Conservation (phyloP, 2,329 filamentous ascomycete species). For the Boeremia lycopersici region DNA sequence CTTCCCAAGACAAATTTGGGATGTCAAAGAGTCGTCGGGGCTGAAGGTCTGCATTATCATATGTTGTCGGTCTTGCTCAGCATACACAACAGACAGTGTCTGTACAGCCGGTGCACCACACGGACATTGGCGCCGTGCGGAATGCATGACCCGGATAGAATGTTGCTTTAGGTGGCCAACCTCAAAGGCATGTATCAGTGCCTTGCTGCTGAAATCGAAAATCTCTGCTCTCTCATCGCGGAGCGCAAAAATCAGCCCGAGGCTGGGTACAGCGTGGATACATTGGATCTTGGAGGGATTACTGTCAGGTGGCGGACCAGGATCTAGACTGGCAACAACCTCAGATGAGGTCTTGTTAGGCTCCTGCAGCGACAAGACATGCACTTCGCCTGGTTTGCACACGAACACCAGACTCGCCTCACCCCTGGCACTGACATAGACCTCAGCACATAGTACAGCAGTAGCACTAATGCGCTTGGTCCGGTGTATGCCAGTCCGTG, state of each 20-base stretch:
- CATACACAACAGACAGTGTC: constrained; percentile 70
- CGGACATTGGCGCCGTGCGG: constrained; percentile 56
- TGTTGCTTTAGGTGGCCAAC: constrained; percentile 64
- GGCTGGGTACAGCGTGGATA: constrained; percentile 63
- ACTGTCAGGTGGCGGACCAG: constrained; percentile 42
- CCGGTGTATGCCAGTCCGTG: constrained; percentile 50
- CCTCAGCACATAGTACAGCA: constrained; percentile 34
- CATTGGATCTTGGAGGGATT: constrained; percentile 58
- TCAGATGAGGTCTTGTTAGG: constrained; percentile 37
- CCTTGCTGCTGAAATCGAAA: constrained; percentile 64
- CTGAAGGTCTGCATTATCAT: constrained; percentile 70
- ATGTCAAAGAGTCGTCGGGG: constrained; percentile 58
- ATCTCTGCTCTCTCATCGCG: constrained; percentile 63
- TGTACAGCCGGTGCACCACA: constrained; percentile 64
- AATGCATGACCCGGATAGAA: constrained; percentile 66
- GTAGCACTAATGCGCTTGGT: constrained; percentile 37
- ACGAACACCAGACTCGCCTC: constrained; percentile 41
- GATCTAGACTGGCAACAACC: constrained; percentile 43
- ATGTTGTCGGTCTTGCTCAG: constrained; percentile 63
- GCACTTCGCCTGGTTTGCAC: constrained; percentile 43
- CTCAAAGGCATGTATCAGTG: constrained; percentile 65
- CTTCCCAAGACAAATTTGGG: constrained; percentile 63
- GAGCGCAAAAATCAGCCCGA: constrained; percentile 67
- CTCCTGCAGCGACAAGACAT: constrained; percentile 37
- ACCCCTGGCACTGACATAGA: constrained; percentile 36